Percentiles rank a stretch among this genome's conserved stretches.
phyloP scores from a whole-genome alignment of 495 filamentous ascomycete genomes.

The Mytilinidion resinicola region DNA sequence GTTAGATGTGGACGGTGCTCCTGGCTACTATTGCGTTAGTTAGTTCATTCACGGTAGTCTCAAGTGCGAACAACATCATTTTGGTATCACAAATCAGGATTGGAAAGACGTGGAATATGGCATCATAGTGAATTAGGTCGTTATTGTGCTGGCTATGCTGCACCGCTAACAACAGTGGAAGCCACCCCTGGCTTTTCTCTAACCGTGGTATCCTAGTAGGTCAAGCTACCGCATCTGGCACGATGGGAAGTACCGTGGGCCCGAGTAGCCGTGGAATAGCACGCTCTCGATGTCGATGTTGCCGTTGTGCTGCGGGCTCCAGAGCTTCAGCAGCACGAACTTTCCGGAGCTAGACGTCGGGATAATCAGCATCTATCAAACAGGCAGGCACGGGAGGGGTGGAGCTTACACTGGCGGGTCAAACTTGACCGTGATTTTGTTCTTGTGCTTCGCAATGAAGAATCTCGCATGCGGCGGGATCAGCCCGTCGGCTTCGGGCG shows the following conservation, averaged over 20 bases:
- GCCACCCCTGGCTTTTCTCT: no score
- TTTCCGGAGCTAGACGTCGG: conserved; percentile 50
- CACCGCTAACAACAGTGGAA: no score
- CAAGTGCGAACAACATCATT: no score
- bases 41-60: no score
- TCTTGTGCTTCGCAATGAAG: conserved; percentile 72
- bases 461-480: conserved; percentile 69
- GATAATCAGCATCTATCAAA: neutral
- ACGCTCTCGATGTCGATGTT: conserved; percentile 89
- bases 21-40: no score
- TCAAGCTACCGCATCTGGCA: conserved; percentile 1
- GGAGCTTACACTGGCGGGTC: conserved; percentile 73
- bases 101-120: no score
- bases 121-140: no score
- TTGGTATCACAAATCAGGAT: no score
- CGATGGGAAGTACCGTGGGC: conserved; percentile 70
- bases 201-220: no score
- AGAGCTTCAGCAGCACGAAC: conserved; percentile 79
- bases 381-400: neutral
- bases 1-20: no score
- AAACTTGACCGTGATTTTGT: conserved; percentile 80
- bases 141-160: no score
- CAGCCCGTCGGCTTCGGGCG: conserved; percentile 6
- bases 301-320: conserved; percentile 59
- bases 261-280: conserved; percentile 71